Evolutionary conservation across 139 green algal species (phyloP).

Genomic region (Astrephomene gubernaculifera): DNA sequence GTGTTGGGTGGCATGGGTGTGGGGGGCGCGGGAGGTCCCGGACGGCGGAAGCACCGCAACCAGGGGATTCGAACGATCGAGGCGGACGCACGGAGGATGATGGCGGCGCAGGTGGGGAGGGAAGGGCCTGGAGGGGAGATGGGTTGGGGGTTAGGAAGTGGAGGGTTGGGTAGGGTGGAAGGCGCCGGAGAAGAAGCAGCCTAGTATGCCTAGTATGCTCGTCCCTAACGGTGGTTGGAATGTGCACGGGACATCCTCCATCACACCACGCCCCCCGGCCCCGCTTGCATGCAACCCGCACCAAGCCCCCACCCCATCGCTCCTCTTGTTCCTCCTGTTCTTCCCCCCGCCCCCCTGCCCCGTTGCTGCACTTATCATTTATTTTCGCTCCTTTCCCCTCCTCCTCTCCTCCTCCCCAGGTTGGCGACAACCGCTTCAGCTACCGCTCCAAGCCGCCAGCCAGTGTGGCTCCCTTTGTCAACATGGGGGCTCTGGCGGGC

Average conservation of each 20-base stretch:
- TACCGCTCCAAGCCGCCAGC: constrained; percentile 1
- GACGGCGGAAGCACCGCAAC: constrained; percentile 37
- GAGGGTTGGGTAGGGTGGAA: too few relatives aligned
- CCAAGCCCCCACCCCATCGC: background rate
- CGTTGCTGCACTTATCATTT: too few relatives aligned
- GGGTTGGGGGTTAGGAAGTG: background rate
- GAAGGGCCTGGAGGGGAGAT: background rate
- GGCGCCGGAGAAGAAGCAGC: too few relatives aligned
- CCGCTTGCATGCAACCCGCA: too few relatives aligned
- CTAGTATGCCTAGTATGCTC: too few relatives aligned
- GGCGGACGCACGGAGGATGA: constrained; percentile 23
- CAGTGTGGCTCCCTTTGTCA: constrained; percentile 10
- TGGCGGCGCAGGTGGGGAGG: constrained; percentile 17
- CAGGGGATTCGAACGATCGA: constrained; percentile 22
- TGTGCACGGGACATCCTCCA: too few relatives aligned
- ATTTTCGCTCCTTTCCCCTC: too few relatives aligned
- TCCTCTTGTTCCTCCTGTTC: background rate
- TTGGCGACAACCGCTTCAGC: constrained; percentile 38
- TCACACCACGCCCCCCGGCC: too few relatives aligned
- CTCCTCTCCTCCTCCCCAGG: background rate
- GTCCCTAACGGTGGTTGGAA: too few relatives aligned
- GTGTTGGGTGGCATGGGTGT: background rate
- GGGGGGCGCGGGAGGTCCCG: background rate
- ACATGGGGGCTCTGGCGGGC: constrained; percentile 35
- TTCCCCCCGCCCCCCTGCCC: background rate